phyloP scores from a whole-genome alignment of 495 filamentous ascomycete genomes.

The Daldinia grandis region DNA sequence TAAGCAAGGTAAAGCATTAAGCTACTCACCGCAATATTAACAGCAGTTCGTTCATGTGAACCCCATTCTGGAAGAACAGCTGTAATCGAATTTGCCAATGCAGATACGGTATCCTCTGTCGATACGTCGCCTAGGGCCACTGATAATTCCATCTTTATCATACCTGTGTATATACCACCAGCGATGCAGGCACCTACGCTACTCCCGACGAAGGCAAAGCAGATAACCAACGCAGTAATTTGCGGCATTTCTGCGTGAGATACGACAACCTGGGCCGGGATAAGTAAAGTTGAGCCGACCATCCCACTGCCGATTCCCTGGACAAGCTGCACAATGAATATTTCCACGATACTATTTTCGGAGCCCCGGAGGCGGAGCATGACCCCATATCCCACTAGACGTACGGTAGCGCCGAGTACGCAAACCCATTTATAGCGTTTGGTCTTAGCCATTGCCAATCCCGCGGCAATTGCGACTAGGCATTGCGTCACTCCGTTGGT shows the following conservation, averaged over 20 bases:
- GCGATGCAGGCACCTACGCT: slow-evolving; percentile 59
- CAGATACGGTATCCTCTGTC: slow-evolving; percentile 42
- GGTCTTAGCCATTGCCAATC: slow-evolving; percentile 53
- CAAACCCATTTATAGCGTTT: slow-evolving; percentile 58
- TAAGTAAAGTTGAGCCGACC: slow-evolving; percentile 54
- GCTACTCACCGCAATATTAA: slow-evolving; percentile 53
- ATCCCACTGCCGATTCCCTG: slow-evolving; percentile 60
- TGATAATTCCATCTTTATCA: slow-evolving; percentile 46
- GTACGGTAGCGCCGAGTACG: slow-evolving; percentile 50
- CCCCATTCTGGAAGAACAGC: slow-evolving; percentile 54
- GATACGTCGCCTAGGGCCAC: slow-evolving; percentile 41
- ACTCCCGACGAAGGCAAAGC: slow-evolving; percentile 54
- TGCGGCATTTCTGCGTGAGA: slow-evolving; percentile 57
- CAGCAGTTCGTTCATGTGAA: slow-evolving; percentile 49
- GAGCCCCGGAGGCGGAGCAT: slow-evolving; percentile 60
- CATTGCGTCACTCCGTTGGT: slow-evolving; percentile 57
- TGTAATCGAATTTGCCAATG: slow-evolving; percentile 56
- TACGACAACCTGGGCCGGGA: slow-evolving; percentile 56
- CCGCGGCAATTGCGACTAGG: slow-evolving; percentile 52
- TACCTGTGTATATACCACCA: slow-evolving; percentile 58
- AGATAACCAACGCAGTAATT: slow-evolving; percentile 56
- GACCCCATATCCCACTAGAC: slow-evolving; percentile 58
- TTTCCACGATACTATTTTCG: slow-evolving; percentile 54
- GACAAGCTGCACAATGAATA: slow-evolving; percentile 58
- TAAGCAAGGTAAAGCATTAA: background rate